Percentiles rank a stretch among this genome's conserved stretches.
phyloP scores from a whole-genome alignment of 1,284 basidiomycete species.

The Vanrija humicola region DNA sequence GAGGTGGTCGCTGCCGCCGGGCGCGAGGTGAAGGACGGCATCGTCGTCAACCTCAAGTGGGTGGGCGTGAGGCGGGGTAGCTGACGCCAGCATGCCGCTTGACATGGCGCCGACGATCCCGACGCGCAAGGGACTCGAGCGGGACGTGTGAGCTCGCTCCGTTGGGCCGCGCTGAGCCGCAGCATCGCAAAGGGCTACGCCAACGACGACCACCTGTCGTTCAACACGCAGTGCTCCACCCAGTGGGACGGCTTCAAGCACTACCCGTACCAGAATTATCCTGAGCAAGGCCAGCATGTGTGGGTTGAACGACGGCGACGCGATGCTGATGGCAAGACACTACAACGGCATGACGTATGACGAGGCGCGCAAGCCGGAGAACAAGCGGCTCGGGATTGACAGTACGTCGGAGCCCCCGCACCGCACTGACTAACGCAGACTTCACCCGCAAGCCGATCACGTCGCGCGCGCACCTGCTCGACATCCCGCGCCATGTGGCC shows the following conservation, averaged over 20 bases:
- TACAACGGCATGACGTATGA: slow-evolving; percentile 11
- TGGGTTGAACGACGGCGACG: slow-evolving; percentile 9
- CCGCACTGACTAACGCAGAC: slow-evolving; percentile 3
- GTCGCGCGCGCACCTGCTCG: slow-evolving; percentile 15
- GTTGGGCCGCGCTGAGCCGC: background rate
- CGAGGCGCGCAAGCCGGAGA: slow-evolving; percentile 5
- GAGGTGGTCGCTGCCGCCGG: slow-evolving; percentile 25
- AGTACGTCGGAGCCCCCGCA: slow-evolving; percentile 5
- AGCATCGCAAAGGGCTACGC: slow-evolving; percentile 20
- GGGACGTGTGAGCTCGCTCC: slow-evolving; percentile 18
- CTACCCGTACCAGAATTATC: slow-evolving; percentile 34
- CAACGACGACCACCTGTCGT: slow-evolving; percentile 37
- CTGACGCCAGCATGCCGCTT: slow-evolving; percentile 13
- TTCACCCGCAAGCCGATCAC: slow-evolving; percentile 15
- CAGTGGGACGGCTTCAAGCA: slow-evolving; percentile 50
- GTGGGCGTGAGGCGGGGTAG: background rate
- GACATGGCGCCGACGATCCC: slow-evolving; percentile 2
- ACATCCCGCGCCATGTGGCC: slow-evolving; percentile 28
- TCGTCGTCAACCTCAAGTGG: slow-evolving; percentile 33
- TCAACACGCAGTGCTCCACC: slow-evolving; percentile 48
- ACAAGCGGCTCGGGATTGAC: slow-evolving; percentile 6
- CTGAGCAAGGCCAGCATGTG: slow-evolving; percentile 21
- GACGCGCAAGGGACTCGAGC: slow-evolving; percentile 10
- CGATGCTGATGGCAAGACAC: slow-evolving; percentile 4
- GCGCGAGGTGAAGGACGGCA: slow-evolving; percentile 25